These are phyloP conservation scores for Starmerella floricola DNA, from an alignment of 805 yeast species.

Conservation along the genomic window DNA sequence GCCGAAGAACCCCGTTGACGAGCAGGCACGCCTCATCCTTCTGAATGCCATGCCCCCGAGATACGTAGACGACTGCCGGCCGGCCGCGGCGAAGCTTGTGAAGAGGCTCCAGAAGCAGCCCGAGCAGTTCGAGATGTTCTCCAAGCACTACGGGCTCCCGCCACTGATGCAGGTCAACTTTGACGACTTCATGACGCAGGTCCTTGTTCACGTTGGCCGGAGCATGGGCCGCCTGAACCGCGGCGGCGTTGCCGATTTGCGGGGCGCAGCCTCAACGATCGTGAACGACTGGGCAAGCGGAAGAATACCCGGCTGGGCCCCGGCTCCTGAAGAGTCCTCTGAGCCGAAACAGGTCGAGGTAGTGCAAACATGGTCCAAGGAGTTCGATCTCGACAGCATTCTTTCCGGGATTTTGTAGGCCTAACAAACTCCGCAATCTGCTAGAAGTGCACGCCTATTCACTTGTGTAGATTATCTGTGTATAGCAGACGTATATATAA, in stretches of 20 bases:
- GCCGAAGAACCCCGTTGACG: conserved; percentile 38
- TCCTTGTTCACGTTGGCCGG: conserved; percentile 86
- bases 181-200: conserved; percentile 69
- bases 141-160: conserved; percentile 64
- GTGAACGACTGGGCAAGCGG: conserved; percentile 97
- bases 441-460: no score
- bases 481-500: no score
- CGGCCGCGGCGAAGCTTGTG: conserved; percentile 65
- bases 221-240: conserved; percentile 80
- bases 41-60: conserved; percentile 84
- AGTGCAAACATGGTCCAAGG: conserved; percentile 86
- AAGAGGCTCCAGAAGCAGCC: conserved; percentile 61
- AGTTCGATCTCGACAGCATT: conserved; percentile 80
- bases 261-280: conserved; percentile 69
- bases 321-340: conserved; percentile 44
- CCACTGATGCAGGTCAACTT: conserved; percentile 60
- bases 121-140: conserved; percentile 55
- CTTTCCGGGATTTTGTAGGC: conserved; percentile 33
- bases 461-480: no score
- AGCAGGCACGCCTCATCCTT: conserved; percentile 78
- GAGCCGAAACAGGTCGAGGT: conserved; percentile 50
- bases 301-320: conserved; percentile 78
- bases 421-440: no score
- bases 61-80: conserved; percentile 68
- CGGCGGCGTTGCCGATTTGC: conserved; percentile 86